These are phyloP conservation scores for Inga laurina DNA, from an alignment of 306 rosid species.

Conservation along the genomic window DNA sequence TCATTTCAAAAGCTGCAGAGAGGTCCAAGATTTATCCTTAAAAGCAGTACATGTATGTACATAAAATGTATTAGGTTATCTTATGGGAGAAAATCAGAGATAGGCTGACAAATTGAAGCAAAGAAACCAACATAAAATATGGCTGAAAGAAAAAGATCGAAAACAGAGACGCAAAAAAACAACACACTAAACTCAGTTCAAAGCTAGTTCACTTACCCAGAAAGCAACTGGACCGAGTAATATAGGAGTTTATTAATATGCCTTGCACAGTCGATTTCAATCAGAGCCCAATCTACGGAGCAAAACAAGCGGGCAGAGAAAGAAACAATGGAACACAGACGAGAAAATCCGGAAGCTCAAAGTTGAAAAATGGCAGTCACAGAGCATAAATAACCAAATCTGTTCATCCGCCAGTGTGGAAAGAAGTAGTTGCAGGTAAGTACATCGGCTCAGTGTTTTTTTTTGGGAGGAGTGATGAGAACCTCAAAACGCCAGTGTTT, in stretches of 20 bases:
- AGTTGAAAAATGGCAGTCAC: constrained; percentile 11
- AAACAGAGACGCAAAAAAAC: constrained; percentile 4
- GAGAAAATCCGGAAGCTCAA: neutral
- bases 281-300: constrained; percentile 1
- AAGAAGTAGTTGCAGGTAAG: neutral
- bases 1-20: constrained; percentile 63
- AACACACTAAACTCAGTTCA: constrained; percentile 13
- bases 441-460: neutral
- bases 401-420: neutral
- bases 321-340: neutral
- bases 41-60: no score
- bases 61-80: constrained; percentile 14
- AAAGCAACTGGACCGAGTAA: neutral
- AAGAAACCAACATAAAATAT: neutral
- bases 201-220: constrained; percentile 2
- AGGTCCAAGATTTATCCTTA: constrained; percentile 20
- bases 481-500: constrained; percentile 12
- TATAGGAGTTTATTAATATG: neutral
- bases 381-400: constrained; percentile 19
- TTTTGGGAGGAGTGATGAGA: neutral
- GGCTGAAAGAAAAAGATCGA: constrained; percentile 29
- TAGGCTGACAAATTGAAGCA: neutral
- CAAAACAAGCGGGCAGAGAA: neutral
- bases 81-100: neutral
- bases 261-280: neutral